Percentiles rank a stretch among this genome's conserved stretches.
Evolutionary conservation across 768 basidiomycete species (phyloP).

Genomic region (Paxillus involutus): DNA sequence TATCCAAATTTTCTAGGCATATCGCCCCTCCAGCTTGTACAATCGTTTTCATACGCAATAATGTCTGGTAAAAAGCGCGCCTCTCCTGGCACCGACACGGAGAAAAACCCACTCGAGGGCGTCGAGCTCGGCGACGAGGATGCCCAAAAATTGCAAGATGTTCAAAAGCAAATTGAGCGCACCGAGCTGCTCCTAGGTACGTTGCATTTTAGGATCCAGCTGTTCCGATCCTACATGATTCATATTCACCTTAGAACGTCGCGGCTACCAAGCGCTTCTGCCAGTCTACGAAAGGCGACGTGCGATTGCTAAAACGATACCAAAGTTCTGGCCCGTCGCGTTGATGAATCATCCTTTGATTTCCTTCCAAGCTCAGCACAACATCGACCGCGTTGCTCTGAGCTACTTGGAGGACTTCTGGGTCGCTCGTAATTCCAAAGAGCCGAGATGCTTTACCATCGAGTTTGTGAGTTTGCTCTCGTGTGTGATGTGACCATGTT

Average conservation of each 20-base stretch:
- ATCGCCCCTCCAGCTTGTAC: not conserved
- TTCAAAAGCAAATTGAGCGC: conserved; percentile 70
- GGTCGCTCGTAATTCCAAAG: conserved; percentile 69
- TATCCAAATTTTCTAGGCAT: conserved; percentile 18
- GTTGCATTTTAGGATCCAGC: conserved; percentile 23
- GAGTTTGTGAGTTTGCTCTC: conserved; percentile 72
- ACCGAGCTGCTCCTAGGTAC: conserved; percentile 72
- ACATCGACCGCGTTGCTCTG: conserved; percentile 77
- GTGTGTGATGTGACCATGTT: conserved; percentile 2
- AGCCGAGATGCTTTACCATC: conserved; percentile 80
- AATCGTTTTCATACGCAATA: conserved; percentile 4
- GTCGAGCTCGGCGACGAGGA: conserved; percentile 74
- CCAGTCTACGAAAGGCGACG: conserved; percentile 75
- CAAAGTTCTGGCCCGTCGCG: conserved; percentile 85
- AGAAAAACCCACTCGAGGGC: conserved; percentile 64
- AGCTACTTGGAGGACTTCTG: conserved; percentile 85
- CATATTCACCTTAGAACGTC: conserved; percentile 51
- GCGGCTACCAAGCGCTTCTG: conserved; percentile 52
- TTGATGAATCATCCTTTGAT: conserved; percentile 71
- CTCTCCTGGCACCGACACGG: conserved; percentile 76
- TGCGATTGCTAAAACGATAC: conserved; percentile 59
- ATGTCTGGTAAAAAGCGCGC: conserved; percentile 66
- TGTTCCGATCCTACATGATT: conserved; percentile 5
- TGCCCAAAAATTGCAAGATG: conserved; percentile 61
- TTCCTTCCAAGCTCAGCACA: conserved; percentile 66